Evolutionary conservation across 257 asterid species (phyloP).

Genomic region (Solanum pinnatisectum): DNA sequence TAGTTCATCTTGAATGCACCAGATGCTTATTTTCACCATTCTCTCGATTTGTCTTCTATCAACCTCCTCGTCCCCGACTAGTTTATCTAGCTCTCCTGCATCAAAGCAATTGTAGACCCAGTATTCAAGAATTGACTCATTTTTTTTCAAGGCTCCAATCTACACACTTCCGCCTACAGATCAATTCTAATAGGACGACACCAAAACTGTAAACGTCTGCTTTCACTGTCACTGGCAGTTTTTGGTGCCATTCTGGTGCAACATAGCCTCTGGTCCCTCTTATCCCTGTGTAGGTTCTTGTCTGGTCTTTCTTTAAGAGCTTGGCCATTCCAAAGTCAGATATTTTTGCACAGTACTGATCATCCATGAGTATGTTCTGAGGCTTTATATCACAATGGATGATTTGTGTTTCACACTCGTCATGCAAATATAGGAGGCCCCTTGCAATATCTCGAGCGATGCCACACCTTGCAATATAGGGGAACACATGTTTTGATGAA

Average conservation of each 20-base stretch:
- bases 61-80: conserved; percentile 22
- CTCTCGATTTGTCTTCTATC: conserved; percentile 24
- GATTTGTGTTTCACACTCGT: conserved; percentile 50
- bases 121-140: conserved; percentile 35
- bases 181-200: conserved; percentile 37
- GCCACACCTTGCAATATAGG: conserved; percentile 16
- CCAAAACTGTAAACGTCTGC: conserved; percentile 55
- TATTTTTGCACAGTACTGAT: conserved; percentile 25
- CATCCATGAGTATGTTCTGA: conserved; percentile 49
- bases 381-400: conserved; percentile 65
- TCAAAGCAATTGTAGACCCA: conserved; percentile 26
- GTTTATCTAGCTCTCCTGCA: conserved; percentile 6
- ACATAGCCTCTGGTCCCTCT: conserved; percentile 48
- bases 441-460: conserved; percentile 34
- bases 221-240: conserved; percentile 39
- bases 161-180: conserved; percentile 21
- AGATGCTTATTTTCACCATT: conserved; percentile 30
- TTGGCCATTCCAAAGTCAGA: conserved; percentile 55
- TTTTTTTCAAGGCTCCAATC: conserved; percentile 23
- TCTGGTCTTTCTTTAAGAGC: conserved; percentile 41
- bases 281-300: conserved; percentile 31
- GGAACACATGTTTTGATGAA: too few relatives aligned
- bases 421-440: conserved; percentile 47
- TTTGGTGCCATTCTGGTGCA: conserved; percentile 50
- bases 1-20: conserved; percentile 53